These are phyloP conservation scores for Colletotrichum tamarilloi DNA, from an alignment of 2,329 filamentous ascomycete genomes.

Conservation along the genomic window DNA sequence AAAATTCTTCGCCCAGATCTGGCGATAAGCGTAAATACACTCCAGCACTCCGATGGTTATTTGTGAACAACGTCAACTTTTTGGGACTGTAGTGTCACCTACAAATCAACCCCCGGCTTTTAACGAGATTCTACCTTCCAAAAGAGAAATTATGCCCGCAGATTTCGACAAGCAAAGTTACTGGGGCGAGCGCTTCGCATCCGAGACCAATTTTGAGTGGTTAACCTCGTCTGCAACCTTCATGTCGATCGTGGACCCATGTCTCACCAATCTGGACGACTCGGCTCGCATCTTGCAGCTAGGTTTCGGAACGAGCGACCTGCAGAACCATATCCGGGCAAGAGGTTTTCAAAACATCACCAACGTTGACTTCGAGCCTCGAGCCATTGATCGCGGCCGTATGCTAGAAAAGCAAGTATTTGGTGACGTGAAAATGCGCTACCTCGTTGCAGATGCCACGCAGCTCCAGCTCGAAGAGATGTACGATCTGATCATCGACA, in stretches of 20 bases:
- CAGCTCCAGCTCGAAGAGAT: conserved; percentile 41
- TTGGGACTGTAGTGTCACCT: no score
- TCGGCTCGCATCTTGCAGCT: conserved; percentile 55
- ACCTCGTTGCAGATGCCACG: conserved; percentile 58
- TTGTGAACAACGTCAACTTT: neutral
- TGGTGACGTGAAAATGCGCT: conserved; percentile 55
- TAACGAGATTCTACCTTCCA: no score
- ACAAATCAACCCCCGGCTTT: no score
- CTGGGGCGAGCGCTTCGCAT: conserved; percentile 59
- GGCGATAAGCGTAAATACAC: conserved; percentile 4
- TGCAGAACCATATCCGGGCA: conserved; percentile 58
- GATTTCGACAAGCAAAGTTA: conserved; percentile 63
- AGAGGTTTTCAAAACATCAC: conserved; percentile 55
- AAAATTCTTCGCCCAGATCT: conserved; percentile 25
- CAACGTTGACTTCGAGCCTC: conserved; percentile 62
- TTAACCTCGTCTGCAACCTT: conserved; percentile 55
- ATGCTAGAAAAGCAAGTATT: conserved; percentile 53
- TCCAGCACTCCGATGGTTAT: neutral
- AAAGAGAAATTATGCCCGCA: conserved; percentile 5
- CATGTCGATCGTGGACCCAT: conserved; percentile 51
- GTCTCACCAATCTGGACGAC: conserved; percentile 43
- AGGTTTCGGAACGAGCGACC: conserved; percentile 61
- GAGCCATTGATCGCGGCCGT: conserved; percentile 56
- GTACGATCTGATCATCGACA: conserved; percentile 60
- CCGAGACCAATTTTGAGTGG: conserved; percentile 61